phyloP scores from a whole-genome alignment of 2,329 filamentous ascomycete genomes.

The Fusarium sp. region DNA sequence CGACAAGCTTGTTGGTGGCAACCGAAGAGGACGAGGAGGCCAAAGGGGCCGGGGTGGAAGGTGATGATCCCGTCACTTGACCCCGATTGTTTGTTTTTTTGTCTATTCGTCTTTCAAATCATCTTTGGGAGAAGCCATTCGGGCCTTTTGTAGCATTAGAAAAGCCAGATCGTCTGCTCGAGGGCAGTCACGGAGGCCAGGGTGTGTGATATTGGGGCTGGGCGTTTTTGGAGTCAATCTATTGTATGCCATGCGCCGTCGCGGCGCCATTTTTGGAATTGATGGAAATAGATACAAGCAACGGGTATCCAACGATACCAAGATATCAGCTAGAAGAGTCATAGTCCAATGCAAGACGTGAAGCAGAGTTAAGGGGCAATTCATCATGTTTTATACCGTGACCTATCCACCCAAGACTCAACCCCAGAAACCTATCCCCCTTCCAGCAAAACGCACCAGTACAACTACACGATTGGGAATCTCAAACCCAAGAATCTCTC shows the following conservation, averaged over 20 bases:
- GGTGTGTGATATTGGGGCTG: conserved; percentile 7
- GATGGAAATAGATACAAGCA: background rate
- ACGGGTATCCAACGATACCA: background rate
- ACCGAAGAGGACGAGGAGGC: conserved; percentile 42
- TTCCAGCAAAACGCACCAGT: conserved; percentile 24
- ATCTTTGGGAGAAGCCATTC: background rate
- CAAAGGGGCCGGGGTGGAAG: conserved; percentile 39
- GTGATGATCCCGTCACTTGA: conserved; percentile 11
- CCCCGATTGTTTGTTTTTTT: background rate
- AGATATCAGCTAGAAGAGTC: background rate
- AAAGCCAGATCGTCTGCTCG: conserved; percentile 5
- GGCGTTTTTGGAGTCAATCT: conserved; percentile 34
- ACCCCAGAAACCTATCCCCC: conserved; percentile 3
- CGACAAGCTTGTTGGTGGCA: conserved; percentile 53
- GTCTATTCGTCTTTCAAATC: background rate
- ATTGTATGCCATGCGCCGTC: conserved; percentile 2
- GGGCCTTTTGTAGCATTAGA: conserved; percentile 24
- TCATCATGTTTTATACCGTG: conserved; percentile 30
- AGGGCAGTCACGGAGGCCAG: background rate
- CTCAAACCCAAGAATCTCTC: conserved; percentile 33
- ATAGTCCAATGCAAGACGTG: background rate
- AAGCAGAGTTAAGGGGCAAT: conserved; percentile 11
- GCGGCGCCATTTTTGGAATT: background rate
- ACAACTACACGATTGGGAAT: conserved; percentile 38
- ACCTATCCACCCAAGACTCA: conserved; percentile 17